Conservation (phyloP, 108 stramenopile species). For the Cyclotella atomus region DNA sequence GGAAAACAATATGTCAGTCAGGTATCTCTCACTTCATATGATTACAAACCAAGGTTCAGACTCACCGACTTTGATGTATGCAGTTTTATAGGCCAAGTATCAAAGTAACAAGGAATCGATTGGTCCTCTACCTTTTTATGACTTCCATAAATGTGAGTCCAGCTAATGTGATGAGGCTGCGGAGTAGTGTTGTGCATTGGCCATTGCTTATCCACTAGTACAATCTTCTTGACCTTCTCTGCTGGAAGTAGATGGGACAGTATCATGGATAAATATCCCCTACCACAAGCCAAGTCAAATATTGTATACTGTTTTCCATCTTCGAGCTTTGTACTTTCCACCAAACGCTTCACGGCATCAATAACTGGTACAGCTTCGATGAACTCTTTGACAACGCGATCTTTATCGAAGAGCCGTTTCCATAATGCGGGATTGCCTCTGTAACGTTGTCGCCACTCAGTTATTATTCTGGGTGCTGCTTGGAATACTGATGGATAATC, state of each 20-base stretch:
- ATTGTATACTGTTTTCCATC: conserved; percentile 42
- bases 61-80: conserved; percentile 54
- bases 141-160: conserved; percentile 63
- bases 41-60: no score
- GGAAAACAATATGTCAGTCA: no score
- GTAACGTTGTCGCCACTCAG: conserved; percentile 60
- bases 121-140: conserved; percentile 22
- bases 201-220: conserved; percentile 70
- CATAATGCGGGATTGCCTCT: conserved; percentile 57
- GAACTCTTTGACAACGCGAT: conserved; percentile 69
- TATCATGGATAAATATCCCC: conserved; percentile 66
- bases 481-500: conserved; percentile 22
- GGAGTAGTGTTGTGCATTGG: conserved; percentile 46
- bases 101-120: conserved; percentile 50
- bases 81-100: conserved; percentile 67
- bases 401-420: conserved; percentile 57
- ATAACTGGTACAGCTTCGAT: conserved; percentile 64
- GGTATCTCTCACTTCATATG: no score
- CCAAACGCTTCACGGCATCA: conserved; percentile 43
- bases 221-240: conserved; percentile 47
- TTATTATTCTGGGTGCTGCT: conserved; percentile 22
- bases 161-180: conserved; percentile 61
- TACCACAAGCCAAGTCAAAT: conserved; percentile 66
- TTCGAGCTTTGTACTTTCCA: conserved; percentile 16
- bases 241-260: conserved; percentile 59